phyloP scores from a whole-genome alignment of 2,329 filamentous ascomycete genomes.

The Epichloe aotearoae region DNA sequence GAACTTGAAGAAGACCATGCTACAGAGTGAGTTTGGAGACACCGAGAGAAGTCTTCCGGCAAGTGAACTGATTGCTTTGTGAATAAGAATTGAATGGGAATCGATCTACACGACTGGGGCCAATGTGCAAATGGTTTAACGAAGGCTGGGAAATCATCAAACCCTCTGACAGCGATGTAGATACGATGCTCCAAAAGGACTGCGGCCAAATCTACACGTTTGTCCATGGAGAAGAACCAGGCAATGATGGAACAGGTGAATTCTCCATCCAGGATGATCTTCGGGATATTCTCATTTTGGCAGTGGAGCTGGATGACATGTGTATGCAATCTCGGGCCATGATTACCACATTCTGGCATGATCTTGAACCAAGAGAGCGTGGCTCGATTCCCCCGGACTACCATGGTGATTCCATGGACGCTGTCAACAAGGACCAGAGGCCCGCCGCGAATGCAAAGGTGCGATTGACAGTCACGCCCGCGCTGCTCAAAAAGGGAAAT shows the following conservation, averaged over 20 bases:
- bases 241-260: background rate
- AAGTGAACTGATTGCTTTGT: background rate
- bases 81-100: background rate
- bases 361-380: background rate
- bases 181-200: background rate
- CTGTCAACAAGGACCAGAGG: background rate
- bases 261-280: background rate
- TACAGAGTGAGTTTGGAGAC: background rate
- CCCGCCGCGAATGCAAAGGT: background rate
- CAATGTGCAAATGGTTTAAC: background rate
- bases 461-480: slow-evolving; percentile 3
- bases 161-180: background rate
- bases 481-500: slow-evolving; percentile 8
- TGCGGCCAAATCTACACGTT: background rate
- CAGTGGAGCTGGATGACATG: background rate
- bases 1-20: background rate
- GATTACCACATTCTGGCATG: background rate
- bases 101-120: background rate
- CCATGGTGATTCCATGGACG: background rate
- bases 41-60: no score
- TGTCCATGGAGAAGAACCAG: background rate
- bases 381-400: background rate
- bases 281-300: background rate
- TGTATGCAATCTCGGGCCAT: background rate
- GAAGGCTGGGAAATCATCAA: background rate